Evolutionary conservation across 2,329 filamentous ascomycete genomes (phyloP).

Genomic region (Tolypocladium tundrense): DNA sequence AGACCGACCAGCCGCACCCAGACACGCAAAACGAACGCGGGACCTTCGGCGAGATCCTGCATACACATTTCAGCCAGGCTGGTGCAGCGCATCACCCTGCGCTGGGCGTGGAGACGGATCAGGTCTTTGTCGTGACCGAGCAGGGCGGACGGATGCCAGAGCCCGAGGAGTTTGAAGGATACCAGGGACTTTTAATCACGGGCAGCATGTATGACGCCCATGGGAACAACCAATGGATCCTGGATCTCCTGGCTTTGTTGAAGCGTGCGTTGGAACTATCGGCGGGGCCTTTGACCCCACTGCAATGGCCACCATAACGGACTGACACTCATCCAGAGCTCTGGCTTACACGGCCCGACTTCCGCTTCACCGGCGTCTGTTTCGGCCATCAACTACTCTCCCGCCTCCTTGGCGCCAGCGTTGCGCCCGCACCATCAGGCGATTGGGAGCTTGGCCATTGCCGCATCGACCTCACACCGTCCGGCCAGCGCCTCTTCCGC

Average conservation of each 20-base stretch:
- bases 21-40: slow-evolving; percentile 35
- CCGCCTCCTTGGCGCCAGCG: neutral
- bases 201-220: slow-evolving; percentile 62
- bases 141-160: slow-evolving; percentile 35
- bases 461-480: neutral
- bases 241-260: slow-evolving; percentile 52
- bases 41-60: slow-evolving; percentile 42
- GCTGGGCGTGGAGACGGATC: slow-evolving; percentile 42
- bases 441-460: neutral
- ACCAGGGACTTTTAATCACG: slow-evolving; percentile 66
- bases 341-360: neutral
- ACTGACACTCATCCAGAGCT: neutral
- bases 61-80: slow-evolving; percentile 37
- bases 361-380: neutral
- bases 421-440: neutral
- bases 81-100: slow-evolving; percentile 42
- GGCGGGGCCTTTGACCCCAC: too few species aligned
- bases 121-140: slow-evolving; percentile 43
- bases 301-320: neutral
- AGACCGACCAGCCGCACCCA: slow-evolving; percentile 46
- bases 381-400: neutral
- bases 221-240: slow-evolving; percentile 62
- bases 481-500: neutral
- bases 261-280: slow-evolving; percentile 19
- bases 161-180: slow-evolving; percentile 41